Percentiles rank a stretch among this genome's conserved stretches.
phyloP scores from a whole-genome alignment of 2,329 filamentous ascomycete genomes.

The Waltergamsia citrina region DNA sequence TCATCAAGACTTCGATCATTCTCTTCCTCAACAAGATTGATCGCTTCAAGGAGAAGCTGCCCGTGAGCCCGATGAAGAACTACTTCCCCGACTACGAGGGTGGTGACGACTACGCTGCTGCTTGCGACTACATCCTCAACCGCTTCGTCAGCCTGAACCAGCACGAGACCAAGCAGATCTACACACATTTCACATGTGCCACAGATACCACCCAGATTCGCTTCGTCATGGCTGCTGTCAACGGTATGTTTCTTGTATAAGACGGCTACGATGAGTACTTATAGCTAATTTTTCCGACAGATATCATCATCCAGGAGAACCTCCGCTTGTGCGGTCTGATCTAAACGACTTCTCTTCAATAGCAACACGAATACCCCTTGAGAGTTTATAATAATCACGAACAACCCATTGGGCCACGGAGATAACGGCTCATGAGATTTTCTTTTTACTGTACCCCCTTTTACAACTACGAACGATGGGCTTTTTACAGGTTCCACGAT shows the following conservation, averaged over 20 bases:
- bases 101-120: conserved; percentile 88
- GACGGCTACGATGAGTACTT: conserved; percentile 1
- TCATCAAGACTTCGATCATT: conserved; percentile 83
- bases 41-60: conserved; percentile 79
- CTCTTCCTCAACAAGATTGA: conserved; percentile 88
- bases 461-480: conserved; percentile 2
- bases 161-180: conserved; percentile 99
- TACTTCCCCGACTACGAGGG: conserved; percentile 91
- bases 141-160: conserved; percentile 97
- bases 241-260: conserved; percentile 53
- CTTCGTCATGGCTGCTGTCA: conserved; percentile 99
- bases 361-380: conserved; percentile 32
- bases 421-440: conserved; percentile 27
- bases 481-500: conserved; percentile 3
- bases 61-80: conserved; percentile 74
- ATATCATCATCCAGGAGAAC: conserved; percentile 99
- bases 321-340: conserved; percentile 93
- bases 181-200: conserved; percentile 98
- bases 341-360: conserved; percentile 44
- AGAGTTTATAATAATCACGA: conserved; percentile 25
- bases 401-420: conserved; percentile 24
- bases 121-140: conserved; percentile 98
- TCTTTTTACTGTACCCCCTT: conserved; percentile 1
- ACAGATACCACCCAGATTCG: conserved; percentile 98
- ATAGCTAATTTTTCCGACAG: conserved; percentile 44